Evolutionary conservation across 2,329 filamentous ascomycete species (phyloP), one percentile per base, ranked within the genome.

Genomic region (Neofusicoccum laricinum): DNA sequence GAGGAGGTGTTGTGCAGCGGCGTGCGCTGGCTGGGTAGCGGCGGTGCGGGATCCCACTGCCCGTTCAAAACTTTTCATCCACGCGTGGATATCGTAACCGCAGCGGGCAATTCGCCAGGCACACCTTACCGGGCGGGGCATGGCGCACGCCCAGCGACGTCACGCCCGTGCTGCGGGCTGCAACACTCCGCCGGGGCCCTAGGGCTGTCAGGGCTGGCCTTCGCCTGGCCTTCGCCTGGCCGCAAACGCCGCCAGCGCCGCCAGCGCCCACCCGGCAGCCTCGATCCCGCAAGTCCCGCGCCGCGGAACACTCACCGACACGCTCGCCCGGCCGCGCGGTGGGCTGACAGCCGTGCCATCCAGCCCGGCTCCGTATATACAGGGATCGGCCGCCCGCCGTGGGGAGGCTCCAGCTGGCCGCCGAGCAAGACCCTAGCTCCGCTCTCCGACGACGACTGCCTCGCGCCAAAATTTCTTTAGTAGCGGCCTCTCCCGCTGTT

Each of bases 301-400:
- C 41, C 15, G 30, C 55, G 55, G 55, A 36, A 45, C n/a, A 30
- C 55, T 59, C 55, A 59, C 55, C 55, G 55, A 59, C 55, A 48
- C 30, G 40, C 53, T n/a, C 53, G 14, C 34, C 32, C 38, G 30
- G 53, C 53, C 53, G 51, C 15, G 41, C 21, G 45, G 58, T 61
- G 58, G 62, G 36, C 62, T 64, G 62, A 64, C 21, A 49, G 38
- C 62, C 38, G 62, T 58, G 49, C 41, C 25, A 63, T 63, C 17
- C 30, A 12, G 19, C 48, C 36, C 34, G 21, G 36, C 38, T 21
- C 21, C 43, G 15, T 14, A 14, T 48, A 4, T 36, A 6, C 45
- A 14, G 11, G 14, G 32, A 6, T 17, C 36, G 25, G 4, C 1
- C 25, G 25, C 25, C 25, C 4, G 25, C 25, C 25, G 50, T 55